Evolutionary conservation across 257 asterid species (phyloP), one percentile per base, ranked within the genome.

Genomic region (Forsythia suspensa): DNA sequence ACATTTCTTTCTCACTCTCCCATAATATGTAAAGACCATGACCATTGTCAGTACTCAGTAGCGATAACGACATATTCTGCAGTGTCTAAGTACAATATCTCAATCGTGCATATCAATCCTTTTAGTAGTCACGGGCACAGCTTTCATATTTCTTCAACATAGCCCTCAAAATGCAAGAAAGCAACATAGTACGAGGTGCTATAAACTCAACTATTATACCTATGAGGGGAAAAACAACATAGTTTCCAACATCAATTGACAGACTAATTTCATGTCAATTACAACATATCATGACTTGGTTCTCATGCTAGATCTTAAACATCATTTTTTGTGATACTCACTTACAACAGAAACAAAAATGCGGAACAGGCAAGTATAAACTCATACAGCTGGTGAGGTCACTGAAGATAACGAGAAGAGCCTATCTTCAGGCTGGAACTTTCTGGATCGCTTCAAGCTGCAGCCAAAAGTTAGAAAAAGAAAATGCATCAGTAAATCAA

Each of bases 361-460:
- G 67, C 9, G 67, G 36, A 73, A 8, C 11, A 67, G 46, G 65
- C 39, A 75, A 37, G 76, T 48, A 82, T 61, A 71, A 76, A 76
- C 71, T 76, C 96, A 76, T 94, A 94, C 99, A 78, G 97, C 99
- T 6, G 94, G 97, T 51, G 99, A 96, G 77, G 99, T 92, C 63
- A 89, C 94, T 1, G 99, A 96, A 12, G 99, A 96, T 77, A 96
- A 82, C 37, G 99, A 96, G 72, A 96, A 96, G 82, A 96, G 96
- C 88, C 99, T 87, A 81, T 96, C 99, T 85, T 94, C 99, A 21
- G 96, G 92, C 88, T 94, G 99, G 85, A 96, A 94, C 86, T 94
- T 96, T 90, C 99, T 80, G 43, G 97, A 94, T 48, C 99, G 90
- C 85, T 92, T 96, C 87, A 96, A 89, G 74, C 98, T 96, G 94